Conservation (phyloP, 2,329 filamentous ascomycete genomes). For the Onygena corvina region DNA sequence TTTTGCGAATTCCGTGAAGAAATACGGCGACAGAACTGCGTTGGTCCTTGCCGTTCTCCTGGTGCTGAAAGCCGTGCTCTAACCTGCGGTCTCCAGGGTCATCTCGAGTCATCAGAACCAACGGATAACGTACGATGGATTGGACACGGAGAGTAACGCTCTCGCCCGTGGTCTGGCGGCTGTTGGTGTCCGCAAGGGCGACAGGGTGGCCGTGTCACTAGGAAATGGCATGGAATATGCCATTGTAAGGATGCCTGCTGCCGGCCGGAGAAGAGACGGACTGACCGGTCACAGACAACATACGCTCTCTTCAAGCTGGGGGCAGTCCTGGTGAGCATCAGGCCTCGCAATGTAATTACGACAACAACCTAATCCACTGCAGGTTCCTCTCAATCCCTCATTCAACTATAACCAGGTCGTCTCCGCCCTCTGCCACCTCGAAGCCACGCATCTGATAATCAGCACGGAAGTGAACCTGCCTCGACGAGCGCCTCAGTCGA, state of each 20-base stretch:
- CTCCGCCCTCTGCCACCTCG: constrained; percentile 65
- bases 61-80: background rate
- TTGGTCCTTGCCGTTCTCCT: constrained; percentile 24
- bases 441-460: constrained; percentile 62
- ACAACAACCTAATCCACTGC: constrained; percentile 1
- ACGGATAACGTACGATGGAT: constrained; percentile 57
- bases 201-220: constrained; percentile 72
- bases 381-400: constrained; percentile 80
- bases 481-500: constrained; percentile 48
- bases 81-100: constrained; percentile 31
- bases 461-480: constrained; percentile 79
- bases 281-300: constrained; percentile 37
- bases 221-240: constrained; percentile 80
- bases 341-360: background rate
- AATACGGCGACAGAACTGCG: constrained; percentile 40
- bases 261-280: background rate
- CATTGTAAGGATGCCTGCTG: constrained; percentile 40
- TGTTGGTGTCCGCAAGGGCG: constrained; percentile 65
- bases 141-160: constrained; percentile 65
- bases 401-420: constrained; percentile 72
- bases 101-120: constrained; percentile 51
- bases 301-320: constrained; percentile 92
- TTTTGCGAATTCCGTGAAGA: constrained; percentile 33
- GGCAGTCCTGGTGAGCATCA: constrained; percentile 56
- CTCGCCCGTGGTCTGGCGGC: constrained; percentile 59